Conservation (phyloP, 257 asterid species). For the Cruciata laevipes region DNA sequence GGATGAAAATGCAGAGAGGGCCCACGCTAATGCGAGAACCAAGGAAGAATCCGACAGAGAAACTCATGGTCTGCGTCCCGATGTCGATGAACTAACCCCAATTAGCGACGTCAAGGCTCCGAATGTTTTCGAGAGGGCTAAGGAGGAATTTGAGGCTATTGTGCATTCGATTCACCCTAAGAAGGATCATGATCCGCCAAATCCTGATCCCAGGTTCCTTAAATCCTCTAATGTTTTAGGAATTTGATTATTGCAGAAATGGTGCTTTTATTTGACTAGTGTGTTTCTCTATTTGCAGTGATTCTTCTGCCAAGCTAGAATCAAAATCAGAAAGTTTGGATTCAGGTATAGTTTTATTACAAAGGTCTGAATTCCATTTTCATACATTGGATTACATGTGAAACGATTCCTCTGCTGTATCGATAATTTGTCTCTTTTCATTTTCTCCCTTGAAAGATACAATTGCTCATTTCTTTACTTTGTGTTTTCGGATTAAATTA, state of each 20-base stretch:
- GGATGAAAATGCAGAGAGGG: slow-evolving; percentile 37
- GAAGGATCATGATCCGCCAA: slow-evolving; percentile 29
- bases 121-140: slow-evolving; percentile 64
- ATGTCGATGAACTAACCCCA: slow-evolving; percentile 49
- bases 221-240: neutral
- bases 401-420: neutral
- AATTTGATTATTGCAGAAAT: neutral
- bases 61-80: slow-evolving; percentile 62
- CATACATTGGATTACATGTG: neutral
- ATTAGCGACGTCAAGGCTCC: slow-evolving; percentile 63
- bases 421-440: neutral
- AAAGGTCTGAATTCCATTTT: too few relatives aligned
- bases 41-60: slow-evolving; percentile 46
- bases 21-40: slow-evolving; percentile 46
- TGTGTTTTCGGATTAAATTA: neutral
- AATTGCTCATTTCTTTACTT: neutral
- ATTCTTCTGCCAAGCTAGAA: slow-evolving; percentile 19
- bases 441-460: neutral
- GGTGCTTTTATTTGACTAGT: neutral
- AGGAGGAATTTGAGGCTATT: slow-evolving; percentile 76
- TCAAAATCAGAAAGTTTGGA: slow-evolving; percentile 24
- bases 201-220: slow-evolving; percentile 27
- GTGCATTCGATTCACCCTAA: slow-evolving; percentile 53
- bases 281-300: slow-evolving; percentile 33
- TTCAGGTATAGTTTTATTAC: slow-evolving; percentile 32